Evolutionary conservation across 192 early-diverging fungal species (phyloP).

Genomic region (Coemansia furcata): DNA sequence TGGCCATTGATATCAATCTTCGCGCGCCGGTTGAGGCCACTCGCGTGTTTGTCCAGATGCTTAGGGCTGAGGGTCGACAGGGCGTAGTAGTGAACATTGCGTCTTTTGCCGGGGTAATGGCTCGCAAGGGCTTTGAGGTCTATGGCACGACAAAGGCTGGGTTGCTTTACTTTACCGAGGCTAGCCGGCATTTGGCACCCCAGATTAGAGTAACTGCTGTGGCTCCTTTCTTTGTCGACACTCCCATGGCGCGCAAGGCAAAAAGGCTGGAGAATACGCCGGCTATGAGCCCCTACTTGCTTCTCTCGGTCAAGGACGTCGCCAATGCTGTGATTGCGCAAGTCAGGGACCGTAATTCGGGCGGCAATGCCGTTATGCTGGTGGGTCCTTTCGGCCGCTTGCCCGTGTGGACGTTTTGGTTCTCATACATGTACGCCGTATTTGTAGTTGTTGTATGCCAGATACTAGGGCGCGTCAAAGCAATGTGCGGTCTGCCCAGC

Average conservation of each 20-base stretch:
- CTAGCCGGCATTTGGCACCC: slow-evolving; percentile 13
- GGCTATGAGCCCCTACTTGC: background rate
- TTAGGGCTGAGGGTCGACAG: background rate
- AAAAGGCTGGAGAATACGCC: background rate
- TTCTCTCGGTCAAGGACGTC: slow-evolving; percentile 18
- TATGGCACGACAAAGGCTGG: slow-evolving; percentile 34
- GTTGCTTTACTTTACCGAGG: slow-evolving; percentile 25
- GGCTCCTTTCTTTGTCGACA: slow-evolving; percentile 35
- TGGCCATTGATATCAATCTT: slow-evolving; percentile 16
- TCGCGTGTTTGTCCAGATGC: slow-evolving; percentile 15
- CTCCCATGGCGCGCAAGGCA: slow-evolving; percentile 10
- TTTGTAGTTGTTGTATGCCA: background rate
- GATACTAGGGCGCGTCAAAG: background rate
- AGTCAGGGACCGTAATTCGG: slow-evolving; percentile 17
- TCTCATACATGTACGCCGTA: background rate
- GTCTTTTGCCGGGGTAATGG: slow-evolving; percentile 14
- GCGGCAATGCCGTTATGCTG: slow-evolving; percentile 20
- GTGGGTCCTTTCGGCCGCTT: slow-evolving; percentile 22
- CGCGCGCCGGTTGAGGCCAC: slow-evolving; percentile 19
- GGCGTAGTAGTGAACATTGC: slow-evolving; percentile 29
- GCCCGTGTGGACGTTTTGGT: slow-evolving; percentile 25
- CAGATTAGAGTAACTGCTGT: slow-evolving; percentile 24
- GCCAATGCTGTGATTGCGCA: slow-evolving; percentile 30
- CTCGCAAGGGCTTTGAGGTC: slow-evolving; percentile 10
- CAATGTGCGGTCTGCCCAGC: slow-evolving; percentile 2